These are phyloP conservation scores for Trichophyton verrucosum DNA, from an alignment of 2,329 filamentous ascomycete species.

Conservation along the genomic window DNA sequence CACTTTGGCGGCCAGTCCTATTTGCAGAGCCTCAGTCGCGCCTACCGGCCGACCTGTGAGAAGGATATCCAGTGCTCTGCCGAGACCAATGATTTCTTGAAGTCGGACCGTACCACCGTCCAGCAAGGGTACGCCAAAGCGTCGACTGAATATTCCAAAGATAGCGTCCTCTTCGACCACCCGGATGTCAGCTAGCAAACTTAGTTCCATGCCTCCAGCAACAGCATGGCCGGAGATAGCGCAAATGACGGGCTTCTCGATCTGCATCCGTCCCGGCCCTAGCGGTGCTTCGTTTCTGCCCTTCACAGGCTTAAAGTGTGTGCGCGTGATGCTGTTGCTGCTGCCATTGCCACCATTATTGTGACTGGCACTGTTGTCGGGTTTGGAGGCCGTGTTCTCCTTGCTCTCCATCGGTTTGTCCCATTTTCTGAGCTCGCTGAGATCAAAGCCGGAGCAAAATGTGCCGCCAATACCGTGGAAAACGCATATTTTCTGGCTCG, in stretches of 20 bases:
- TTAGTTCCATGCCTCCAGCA: constrained; percentile 43
- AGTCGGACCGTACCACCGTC: constrained; percentile 44
- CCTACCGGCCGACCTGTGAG: constrained; percentile 40
- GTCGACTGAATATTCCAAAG: constrained; percentile 45
- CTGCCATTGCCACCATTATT: not conserved
- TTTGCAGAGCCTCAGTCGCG: constrained; percentile 39
- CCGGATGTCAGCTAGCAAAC: constrained; percentile 42
- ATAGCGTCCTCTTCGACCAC: constrained; percentile 42
- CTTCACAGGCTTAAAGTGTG: constrained; percentile 22
- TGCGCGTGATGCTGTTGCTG: constrained; percentile 10
- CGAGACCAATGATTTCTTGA: constrained; percentile 40
- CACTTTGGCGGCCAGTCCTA: constrained; percentile 43
- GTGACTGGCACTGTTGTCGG: not conserved
- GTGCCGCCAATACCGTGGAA: constrained; percentile 36
- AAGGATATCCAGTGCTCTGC: constrained; percentile 45
- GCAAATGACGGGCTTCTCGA: constrained; percentile 42
- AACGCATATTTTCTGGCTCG: constrained; percentile 41
- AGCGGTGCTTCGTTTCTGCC: constrained; percentile 37
- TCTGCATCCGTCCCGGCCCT: constrained; percentile 40
- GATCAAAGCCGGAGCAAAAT: constrained; percentile 45
- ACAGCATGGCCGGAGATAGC: constrained; percentile 44
- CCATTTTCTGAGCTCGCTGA: constrained; percentile 33
- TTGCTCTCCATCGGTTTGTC: constrained; percentile 6
- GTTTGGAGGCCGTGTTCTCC: too few relatives aligned
- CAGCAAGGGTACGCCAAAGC: constrained; percentile 42